Evolutionary conservation across 768 basidiomycete genomes (phyloP), one percentile per base, ranked within the genome.

Genomic region (Lentinus tigrinus): DNA sequence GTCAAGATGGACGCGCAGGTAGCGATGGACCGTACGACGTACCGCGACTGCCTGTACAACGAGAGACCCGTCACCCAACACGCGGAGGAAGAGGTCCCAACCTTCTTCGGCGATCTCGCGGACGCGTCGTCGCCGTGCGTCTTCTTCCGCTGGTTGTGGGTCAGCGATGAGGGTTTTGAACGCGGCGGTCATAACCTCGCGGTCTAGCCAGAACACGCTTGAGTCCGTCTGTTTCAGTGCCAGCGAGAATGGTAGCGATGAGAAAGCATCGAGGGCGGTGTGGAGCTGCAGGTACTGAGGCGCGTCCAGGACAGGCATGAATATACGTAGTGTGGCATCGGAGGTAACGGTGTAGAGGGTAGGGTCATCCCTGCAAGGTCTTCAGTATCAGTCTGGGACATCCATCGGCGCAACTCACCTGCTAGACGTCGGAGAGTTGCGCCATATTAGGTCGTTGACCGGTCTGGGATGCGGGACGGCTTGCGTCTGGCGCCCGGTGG

Each of bases 241-340:
- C 67, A 40, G 72, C 65, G 58, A 76, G 56, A 36, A 76, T 72
- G 54, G 81, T 72, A 85, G 65, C 36, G 88, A 83, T n/a, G 85
- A 83, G 63, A 79, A 85, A 8, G 85, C 70, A 67, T 95, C 91
- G 47, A 95, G 69, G 2, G 89, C 81, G 7, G 88, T 83, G 67
- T 94, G 93, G 4, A 97, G 81, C 70, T 96, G 95, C 39, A 97
- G 78, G 68, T 85, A 82, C 61, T 86, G 84, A 13, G 93, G 93
- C 16, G 87, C 84, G 70, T 97, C 95, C 44, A 97, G 74, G 13
- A 97, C 91, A 5, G 95, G 92, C 34, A 91, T 75, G 71, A 92
- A 95, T 66, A 97, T 85, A 23, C 95, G 85, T 36, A 96, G 70
- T 4, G 88, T 88, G 0, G 90, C 83, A 65, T 95, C 91, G 24